Evolutionary conservation across 768 basidiomycete species (phyloP).

Genomic region (Inosperma sp.): DNA sequence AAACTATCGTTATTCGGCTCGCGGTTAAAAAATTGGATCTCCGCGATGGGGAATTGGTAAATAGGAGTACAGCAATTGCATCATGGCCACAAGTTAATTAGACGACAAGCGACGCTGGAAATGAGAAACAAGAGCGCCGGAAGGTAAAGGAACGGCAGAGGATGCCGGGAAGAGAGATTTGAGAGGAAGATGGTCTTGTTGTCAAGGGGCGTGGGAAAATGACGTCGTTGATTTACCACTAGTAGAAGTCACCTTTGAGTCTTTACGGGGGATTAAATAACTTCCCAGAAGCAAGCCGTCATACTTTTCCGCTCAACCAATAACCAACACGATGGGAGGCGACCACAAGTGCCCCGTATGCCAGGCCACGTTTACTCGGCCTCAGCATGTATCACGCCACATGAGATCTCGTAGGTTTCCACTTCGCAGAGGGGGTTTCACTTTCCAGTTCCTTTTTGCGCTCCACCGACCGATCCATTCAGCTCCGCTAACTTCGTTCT

Average conservation of each 20-base stretch:
- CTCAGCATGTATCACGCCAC: slow-evolving; percentile 85
- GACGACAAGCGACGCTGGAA: neutral
- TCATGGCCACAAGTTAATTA: neutral
- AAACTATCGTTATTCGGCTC: slow-evolving; percentile 4
- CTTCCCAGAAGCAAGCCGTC: slow-evolving; percentile 18
- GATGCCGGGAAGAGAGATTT: neutral
- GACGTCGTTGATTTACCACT: slow-evolving; percentile 15
- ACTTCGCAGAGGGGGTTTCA: slow-evolving; percentile 15
- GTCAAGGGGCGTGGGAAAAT: slow-evolving; percentile 25
- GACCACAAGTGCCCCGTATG: slow-evolving; percentile 88
- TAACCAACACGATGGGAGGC: slow-evolving; percentile 53
- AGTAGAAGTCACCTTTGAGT: neutral
- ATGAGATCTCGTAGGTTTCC: slow-evolving; percentile 80
- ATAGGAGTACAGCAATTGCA: slow-evolving; percentile 5
- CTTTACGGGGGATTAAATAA: slow-evolving; percentile 23
- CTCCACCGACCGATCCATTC: slow-evolving; percentile 9
- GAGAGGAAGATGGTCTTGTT: slow-evolving; percentile 9
- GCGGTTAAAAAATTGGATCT: neutral
- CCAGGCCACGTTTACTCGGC: slow-evolving; percentile 81
- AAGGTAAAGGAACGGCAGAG: neutral
- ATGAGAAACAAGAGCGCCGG: neutral
- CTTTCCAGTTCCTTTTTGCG: neutral
- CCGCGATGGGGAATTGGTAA: neutral
- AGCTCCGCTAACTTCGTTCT: slow-evolving; percentile 19
- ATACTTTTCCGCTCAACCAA: slow-evolving; percentile 13